Conservation (phyloP, 2,329 filamentous ascomycete species). For the Cladosporium halotolerans region DNA sequence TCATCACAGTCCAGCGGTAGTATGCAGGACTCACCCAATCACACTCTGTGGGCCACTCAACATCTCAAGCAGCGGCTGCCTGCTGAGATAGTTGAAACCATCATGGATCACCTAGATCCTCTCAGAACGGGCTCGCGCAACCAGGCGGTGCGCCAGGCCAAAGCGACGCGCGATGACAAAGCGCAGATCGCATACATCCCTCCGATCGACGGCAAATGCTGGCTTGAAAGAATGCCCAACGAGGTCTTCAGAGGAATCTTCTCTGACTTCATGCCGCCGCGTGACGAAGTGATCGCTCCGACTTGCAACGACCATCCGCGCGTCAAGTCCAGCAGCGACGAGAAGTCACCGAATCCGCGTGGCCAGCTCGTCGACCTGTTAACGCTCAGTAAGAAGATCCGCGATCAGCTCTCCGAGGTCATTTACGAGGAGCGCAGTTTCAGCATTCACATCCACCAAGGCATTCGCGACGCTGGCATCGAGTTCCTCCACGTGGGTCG, state of each 20-base stretch:
- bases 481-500: slow-evolving; percentile 27
- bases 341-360: slow-evolving; percentile 1
- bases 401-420: slow-evolving; percentile 15
- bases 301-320: slow-evolving; percentile 10
- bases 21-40: too few species aligned
- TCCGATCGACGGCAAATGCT: slow-evolving; percentile 10
- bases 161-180: too few species aligned
- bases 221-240: slow-evolving; percentile 14
- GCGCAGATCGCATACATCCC: slow-evolving; percentile 4
- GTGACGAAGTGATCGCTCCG: slow-evolving; percentile 14
- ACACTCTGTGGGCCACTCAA: too few species aligned
- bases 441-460: slow-evolving; percentile 26
- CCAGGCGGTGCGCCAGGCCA: neutral
- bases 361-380: slow-evolving; percentile 20
- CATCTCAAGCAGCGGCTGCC: too few species aligned
- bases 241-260: slow-evolving; percentile 22
- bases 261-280: slow-evolving; percentile 13
- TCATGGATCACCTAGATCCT: too few species aligned
- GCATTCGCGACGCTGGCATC: slow-evolving; percentile 22
- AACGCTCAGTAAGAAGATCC: slow-evolving; percentile 21
- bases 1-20: too few species aligned
- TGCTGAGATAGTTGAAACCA: too few species aligned
- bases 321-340: slow-evolving; percentile 3
- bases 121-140: neutral
- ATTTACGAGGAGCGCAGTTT: slow-evolving; percentile 28